Evolutionary conservation across 768 basidiomycete species (phyloP).

Genomic region (Pholiota microspora): DNA sequence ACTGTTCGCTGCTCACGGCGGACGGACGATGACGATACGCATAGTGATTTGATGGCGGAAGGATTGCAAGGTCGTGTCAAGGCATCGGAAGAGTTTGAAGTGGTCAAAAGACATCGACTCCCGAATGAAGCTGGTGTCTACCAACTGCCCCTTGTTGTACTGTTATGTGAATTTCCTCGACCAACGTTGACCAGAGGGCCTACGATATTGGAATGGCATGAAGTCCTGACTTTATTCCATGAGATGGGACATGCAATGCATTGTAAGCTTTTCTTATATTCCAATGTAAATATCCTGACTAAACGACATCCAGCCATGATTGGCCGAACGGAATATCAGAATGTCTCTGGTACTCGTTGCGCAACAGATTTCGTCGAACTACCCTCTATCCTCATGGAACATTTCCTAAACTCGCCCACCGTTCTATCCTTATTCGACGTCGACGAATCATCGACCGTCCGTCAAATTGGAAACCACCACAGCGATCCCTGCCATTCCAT

Average conservation of each 20-base stretch:
- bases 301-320: constrained; percentile 78
- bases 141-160: constrained; percentile 89
- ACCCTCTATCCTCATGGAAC: constrained; percentile 98
- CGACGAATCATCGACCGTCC: constrained; percentile 41
- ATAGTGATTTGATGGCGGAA: constrained; percentile 50
- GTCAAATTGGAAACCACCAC: constrained; percentile 62
- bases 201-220: constrained; percentile 84
- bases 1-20: constrained; percentile 94
- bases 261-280: constrained; percentile 56
- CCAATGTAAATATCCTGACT: neutral
- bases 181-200: constrained; percentile 62
- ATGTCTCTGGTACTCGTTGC: constrained; percentile 95
- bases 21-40: constrained; percentile 86
- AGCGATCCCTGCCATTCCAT: constrained; percentile 78
- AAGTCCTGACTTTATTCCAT: constrained; percentile 92
- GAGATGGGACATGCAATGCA: constrained; percentile 99
- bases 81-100: constrained; percentile 63
- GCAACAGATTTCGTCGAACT: constrained; percentile 98
- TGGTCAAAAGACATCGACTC: constrained; percentile 55
- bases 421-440: constrained; percentile 80
- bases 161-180: constrained; percentile 82
- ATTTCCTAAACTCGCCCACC: constrained; percentile 82
- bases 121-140: constrained; percentile 67
- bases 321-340: constrained; percentile 95
- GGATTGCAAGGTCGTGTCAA: constrained; percentile 39